phyloP scores from a whole-genome alignment of 179 eudicot genomes.

The Pouteria campechiana region DNA sequence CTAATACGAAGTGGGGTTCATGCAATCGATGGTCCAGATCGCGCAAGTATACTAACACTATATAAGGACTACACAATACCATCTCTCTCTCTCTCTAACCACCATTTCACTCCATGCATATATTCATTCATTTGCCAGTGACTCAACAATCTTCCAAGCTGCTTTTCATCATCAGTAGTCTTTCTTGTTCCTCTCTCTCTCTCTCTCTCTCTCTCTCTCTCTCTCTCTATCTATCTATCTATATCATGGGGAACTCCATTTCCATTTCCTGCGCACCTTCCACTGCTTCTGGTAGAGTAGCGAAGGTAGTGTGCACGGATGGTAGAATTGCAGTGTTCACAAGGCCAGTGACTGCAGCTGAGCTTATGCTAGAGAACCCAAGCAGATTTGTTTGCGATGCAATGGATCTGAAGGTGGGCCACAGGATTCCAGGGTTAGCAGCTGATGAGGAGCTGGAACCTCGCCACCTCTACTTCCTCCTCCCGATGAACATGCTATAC shows the following conservation, averaged over 20 bases:
- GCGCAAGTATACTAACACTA: no score
- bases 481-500: slow-evolving; percentile 52
- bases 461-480: slow-evolving; percentile 26
- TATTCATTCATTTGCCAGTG: no score
- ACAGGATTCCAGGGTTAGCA: slow-evolving; percentile 29
- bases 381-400: slow-evolving; percentile 41
- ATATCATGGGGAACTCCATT: slow-evolving; percentile 42
- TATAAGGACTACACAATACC: no score
- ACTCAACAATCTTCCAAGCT: no score
- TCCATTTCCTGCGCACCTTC: slow-evolving; percentile 38
- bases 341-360: slow-evolving; percentile 29
- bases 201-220: background rate
- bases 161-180: no score
- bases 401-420: slow-evolving; percentile 25
- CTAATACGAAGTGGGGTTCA: no score
- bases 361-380: slow-evolving; percentile 45
- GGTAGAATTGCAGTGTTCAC: slow-evolving; percentile 27
- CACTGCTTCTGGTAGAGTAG: slow-evolving; percentile 10
- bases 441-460: slow-evolving; percentile 40
- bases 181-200: background rate
- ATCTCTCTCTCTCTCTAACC: no score
- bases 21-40: no score
- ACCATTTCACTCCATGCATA: no score
- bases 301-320: slow-evolving; percentile 26
- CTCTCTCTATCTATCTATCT: background rate